Conservation (phyloP, 164 flowering plant species). For the Vitis cinerea region DNA sequence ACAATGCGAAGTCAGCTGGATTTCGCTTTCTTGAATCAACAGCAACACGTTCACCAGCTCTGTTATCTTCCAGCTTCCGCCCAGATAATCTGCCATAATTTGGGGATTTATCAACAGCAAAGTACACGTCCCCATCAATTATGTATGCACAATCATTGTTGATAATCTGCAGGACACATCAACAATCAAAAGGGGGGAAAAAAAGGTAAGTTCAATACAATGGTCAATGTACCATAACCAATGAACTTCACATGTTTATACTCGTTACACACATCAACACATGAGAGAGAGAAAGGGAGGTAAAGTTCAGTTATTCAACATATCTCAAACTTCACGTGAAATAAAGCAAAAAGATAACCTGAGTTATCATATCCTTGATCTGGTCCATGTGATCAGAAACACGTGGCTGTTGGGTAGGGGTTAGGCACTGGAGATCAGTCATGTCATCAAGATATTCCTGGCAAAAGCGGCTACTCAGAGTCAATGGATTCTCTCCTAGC, state of each 20-base stretch:
- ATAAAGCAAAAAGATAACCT: conserved; percentile 36
- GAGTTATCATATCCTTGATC: conserved; percentile 68
- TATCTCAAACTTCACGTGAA: no score
- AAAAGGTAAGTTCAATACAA: no score
- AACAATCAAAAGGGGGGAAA: neutral
- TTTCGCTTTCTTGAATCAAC: conserved; percentile 73
- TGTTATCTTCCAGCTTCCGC: conserved; percentile 67
- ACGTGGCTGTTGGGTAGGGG: conserved; percentile 76
- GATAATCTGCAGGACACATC: conserved; percentile 58
- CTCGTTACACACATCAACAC: no score
- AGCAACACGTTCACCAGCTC: conserved; percentile 88
- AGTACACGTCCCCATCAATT: conserved; percentile 88
- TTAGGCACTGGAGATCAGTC: conserved; percentile 80
- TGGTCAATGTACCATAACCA: no score
- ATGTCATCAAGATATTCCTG: conserved; percentile 74
- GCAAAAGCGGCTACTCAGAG: conserved; percentile 66
- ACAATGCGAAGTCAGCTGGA: conserved; percentile 92
- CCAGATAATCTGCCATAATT: conserved; percentile 81
- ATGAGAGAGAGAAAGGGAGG: no score
- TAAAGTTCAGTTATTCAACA: no score
- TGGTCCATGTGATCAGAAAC: conserved; percentile 83
- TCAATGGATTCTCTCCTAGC: conserved; percentile 59
- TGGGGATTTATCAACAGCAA: conserved; percentile 71
- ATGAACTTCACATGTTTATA: no score
- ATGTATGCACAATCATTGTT: conserved; percentile 65